Base-by-base conservation (phyloP, 2,329 filamentous ascomycete species). In the Calonectria pauciramosa region DNA sequence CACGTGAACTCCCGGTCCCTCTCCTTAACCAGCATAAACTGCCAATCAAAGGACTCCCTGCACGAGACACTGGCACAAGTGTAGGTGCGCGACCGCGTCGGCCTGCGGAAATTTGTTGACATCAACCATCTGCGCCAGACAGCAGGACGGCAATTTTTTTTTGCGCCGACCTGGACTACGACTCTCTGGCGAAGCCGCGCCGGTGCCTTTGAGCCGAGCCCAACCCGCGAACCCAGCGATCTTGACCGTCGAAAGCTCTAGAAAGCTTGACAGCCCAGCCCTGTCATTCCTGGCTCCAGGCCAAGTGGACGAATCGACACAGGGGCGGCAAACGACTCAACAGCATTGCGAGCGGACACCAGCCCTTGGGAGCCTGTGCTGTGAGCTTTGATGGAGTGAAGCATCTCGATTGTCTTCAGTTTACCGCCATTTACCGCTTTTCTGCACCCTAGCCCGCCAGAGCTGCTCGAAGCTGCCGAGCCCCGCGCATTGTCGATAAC, bases 71-170 rank as follows among this genome's bases (percentile, higher is more conserved):
- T 75, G 73, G 76, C 75, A 66, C 75, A 75, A 78, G 70, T 73
- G 76, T 72, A 75, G 77, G 75, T 76, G 70, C 76, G 74, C 77
- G 74, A 71, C 74, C 70, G 78, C 77, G 78, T 80, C 73, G 72
- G 56, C 74, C 75, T 76, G 70, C 74, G 77, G 56, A 79, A 81
- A 79, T 81, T 81, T 81, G 80, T 81, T 81, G 80, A 81, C 80
- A 81, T 75, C 78, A 80, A 79, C 80, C 74, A 75, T 73, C 64
- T 78, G 73, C 72, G 72, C 78, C 71, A 68, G 75, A 80, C 72
- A 74, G 76, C 73, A 69, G 71, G 52, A 65, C 54, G 44, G 68
- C 49, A 71, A 60, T 28, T 71, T 59, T 68, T 66, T 71, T 49
- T 60, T 60, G 63, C 72, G 67, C 71, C 70, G 54, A 76, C 70